Conservation (phyloP, 2,329 filamentous ascomycete genomes). For the Blastomyces percursus region DNA sequence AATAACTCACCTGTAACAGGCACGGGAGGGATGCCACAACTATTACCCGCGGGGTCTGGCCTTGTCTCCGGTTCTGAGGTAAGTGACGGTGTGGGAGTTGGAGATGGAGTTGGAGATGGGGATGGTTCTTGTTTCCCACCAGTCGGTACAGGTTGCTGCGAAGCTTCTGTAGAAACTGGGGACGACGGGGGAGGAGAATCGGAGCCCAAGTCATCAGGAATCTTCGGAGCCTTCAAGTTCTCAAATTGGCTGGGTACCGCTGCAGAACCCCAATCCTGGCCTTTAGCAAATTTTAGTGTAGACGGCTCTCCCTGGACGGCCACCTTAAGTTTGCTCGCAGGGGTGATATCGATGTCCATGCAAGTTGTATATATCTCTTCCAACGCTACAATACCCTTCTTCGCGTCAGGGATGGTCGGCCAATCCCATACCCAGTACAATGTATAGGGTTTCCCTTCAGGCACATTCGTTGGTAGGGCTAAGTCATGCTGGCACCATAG, state of each 20-base stretch:
- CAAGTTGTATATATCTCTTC: constrained; percentile 41
- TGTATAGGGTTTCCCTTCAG: constrained; percentile 57
- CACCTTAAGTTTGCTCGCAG: not conserved
- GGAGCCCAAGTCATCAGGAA: constrained; percentile 5
- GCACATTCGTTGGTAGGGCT: constrained; percentile 56
- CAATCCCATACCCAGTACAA: constrained; percentile 98
- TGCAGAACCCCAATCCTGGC: constrained; percentile 30
- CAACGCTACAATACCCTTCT: constrained; percentile 25
- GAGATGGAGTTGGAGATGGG: not conserved
- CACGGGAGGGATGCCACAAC: not conserved
- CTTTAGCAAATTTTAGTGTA: constrained; percentile 11
- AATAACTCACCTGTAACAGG: not conserved
- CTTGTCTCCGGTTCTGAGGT: not conserved
- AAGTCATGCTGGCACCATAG: constrained; percentile 76
- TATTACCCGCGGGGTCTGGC: not conserved
- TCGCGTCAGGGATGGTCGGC: constrained; percentile 45
- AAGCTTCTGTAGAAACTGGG: not conserved
- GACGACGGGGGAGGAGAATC: not conserved
- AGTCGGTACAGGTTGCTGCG: not conserved
- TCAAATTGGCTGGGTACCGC: constrained; percentile 30
- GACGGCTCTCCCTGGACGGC: not conserved
- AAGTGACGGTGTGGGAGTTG: not conserved
- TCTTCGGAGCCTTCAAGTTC: constrained; percentile 18
- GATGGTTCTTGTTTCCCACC: not conserved
- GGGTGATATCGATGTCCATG: constrained; percentile 34